These are phyloP conservation scores for Ascochyta viciae-villosae DNA, from an alignment of 2,329 filamentous ascomycete genomes.

Conservation along the genomic window DNA sequence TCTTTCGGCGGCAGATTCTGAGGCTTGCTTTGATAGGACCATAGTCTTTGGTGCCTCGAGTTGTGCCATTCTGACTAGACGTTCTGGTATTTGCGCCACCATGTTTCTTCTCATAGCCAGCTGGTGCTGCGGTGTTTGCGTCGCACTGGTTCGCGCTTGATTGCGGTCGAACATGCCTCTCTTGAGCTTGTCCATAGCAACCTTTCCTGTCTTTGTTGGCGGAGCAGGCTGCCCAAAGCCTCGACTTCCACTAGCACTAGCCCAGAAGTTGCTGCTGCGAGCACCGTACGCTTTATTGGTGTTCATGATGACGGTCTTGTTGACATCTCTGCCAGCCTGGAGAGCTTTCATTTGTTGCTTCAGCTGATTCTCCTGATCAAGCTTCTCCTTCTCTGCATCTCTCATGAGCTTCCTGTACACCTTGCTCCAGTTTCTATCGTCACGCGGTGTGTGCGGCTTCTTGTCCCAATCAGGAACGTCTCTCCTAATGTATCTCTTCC, in stretches of 20 bases:
- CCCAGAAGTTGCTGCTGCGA: slow-evolving; percentile 24
- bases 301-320: slow-evolving; percentile 43
- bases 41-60: slow-evolving; percentile 32
- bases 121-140: slow-evolving; percentile 38
- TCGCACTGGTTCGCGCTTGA: slow-evolving; percentile 39
- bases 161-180: slow-evolving; percentile 44
- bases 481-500: slow-evolving; percentile 78
- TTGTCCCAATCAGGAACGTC: slow-evolving; percentile 74
- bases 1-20: slow-evolving; percentile 27
- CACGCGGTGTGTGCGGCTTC: slow-evolving; percentile 67
- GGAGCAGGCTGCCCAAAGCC: slow-evolving; percentile 36
- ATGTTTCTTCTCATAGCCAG: slow-evolving; percentile 33
- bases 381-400: slow-evolving; percentile 49
- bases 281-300: slow-evolving; percentile 34
- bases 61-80: slow-evolving; percentile 42
- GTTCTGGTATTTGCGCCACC: slow-evolving; percentile 38
- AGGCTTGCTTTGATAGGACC: slow-evolving; percentile 36
- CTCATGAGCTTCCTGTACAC: slow-evolving; percentile 66
- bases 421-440: slow-evolving; percentile 76
- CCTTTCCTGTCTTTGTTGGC: slow-evolving; percentile 45
- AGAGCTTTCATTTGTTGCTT: slow-evolving; percentile 42
- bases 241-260: slow-evolving; percentile 24
- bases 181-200: slow-evolving; percentile 44
- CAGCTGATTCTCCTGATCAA: slow-evolving; percentile 40
- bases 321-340: slow-evolving; percentile 38